Evolutionary conservation across 305 asterid species (phyloP), one percentile per base, ranked within the genome.

Genomic region (Rubia occidens): DNA sequence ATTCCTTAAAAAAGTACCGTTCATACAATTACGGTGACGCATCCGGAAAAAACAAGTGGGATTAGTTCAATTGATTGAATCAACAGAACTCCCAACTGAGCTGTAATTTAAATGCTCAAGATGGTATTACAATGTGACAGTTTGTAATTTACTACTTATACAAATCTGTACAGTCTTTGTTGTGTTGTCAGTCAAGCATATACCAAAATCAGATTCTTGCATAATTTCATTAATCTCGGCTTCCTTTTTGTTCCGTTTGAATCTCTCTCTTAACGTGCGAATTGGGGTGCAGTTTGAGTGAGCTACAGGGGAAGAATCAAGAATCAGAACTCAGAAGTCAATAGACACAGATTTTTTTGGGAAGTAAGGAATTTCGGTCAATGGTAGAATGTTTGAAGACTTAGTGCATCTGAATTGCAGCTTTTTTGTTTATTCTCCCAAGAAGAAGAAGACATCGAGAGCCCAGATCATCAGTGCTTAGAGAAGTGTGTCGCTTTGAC

Each of bases 301-400:
- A 64, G 26, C 68, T 64, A 14, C 11, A 35, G 45, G 64, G 55
- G 78, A 87, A 87, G 76, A 82, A 84, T 86, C 43, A 83, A 85
- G 83, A 78, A 64, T 78, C 72, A 9, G 77, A 81, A 66, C 88
- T 82, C 51, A 10, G 2, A 45, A 45, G 51, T 45, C 51, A 45
- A 45, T 17, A 45, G 51, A 9, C 15, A 17, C 15, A 51, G 11
- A 17, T 15, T 51, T 84, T 80, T 64, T 72, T 24, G 21, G 58
- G 67, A 78, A 84, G 95, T 49, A 85, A 87, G 68, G 95, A 78
- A 85, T 80, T 51, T 51, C 21, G 58, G 58, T 51, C 58, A 5
- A 51, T 51, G 58, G 58, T 47, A 6, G 54, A 47, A 47, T 47
- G 54, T 47, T 47, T 47, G 54, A 13, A 14, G 54, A 14, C 4